Base-by-base conservation (phyloP, 805 yeast species). In the Wickerhamiella azymoides region DNA sequence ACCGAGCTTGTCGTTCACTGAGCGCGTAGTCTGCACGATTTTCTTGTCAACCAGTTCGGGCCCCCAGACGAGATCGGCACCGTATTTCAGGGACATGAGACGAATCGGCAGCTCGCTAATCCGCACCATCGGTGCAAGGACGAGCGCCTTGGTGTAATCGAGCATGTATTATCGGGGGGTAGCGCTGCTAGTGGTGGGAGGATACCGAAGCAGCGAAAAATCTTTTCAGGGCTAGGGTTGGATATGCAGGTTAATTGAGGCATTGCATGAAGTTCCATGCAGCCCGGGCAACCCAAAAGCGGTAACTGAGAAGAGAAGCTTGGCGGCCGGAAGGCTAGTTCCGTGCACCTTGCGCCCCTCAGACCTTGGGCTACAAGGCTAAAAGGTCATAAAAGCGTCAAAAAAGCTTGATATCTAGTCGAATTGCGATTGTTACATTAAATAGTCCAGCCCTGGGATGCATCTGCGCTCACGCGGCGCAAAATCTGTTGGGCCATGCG, bases 31-130 rank as follows among this genome's bases (percentile, higher is more conserved):
- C 19, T 74, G 73, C 18, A 86, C 57, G 32, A 92, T 62, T 60
- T 85, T 86, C 60, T 80, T 83, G 60, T 92, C 98, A 18, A 92
- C 74, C 49, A 88, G 81, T 61, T 92, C 98, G 0, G 98, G 98
- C 13, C 80, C 76, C 98, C 98, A 92, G 5, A 92, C 97, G 40
- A 89, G 67, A 62, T 92, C 97, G 0, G 96, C 95, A 2, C 96
- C 96, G 59, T 84, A 71, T 52, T 73, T 74, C 19, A 92, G 68
- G 0, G 96, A 79, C 52, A 88, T 60, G 7, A 89, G 69, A 47
- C 98, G 70, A 8, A 86, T 79, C 5, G 98, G 97, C 5, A 92
- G 73, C 64, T 92, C 98, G 10, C 97, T 95, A 36, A 89, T 82
- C 30, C 98, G 70, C 43, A 89, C 70, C 98, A 89, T 89, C 0